phyloP scores from a whole-genome alignment of 768 basidiomycete genomes.

The Mycena olivaceomarginata region DNA sequence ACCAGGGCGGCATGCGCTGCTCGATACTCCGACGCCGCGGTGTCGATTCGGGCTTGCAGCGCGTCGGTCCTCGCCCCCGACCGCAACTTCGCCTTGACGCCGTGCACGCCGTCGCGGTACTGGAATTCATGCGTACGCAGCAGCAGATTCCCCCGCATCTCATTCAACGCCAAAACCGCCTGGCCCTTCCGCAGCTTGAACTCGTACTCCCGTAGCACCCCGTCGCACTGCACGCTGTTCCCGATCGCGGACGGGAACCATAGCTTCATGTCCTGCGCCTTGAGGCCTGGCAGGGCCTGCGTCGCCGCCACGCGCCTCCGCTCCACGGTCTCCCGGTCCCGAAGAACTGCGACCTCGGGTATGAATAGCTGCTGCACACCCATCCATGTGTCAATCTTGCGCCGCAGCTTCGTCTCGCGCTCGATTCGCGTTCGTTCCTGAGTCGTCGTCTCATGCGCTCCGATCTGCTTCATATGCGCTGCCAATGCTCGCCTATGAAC shows the following conservation, averaged over 20 bases:
- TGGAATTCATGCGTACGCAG: no score
- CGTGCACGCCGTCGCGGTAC: no score
- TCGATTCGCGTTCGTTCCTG: slow-evolving; percentile 6
- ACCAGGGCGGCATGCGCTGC: no score
- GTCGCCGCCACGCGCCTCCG: neutral
- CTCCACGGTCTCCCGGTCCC: neutral
- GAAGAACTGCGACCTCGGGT: neutral
- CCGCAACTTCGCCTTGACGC: no score
- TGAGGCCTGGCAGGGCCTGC: neutral
- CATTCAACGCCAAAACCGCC: no score
- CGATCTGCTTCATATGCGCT: neutral
- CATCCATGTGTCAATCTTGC: slow-evolving; percentile 24
- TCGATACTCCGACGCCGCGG: no score
- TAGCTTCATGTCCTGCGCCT: slow-evolving; percentile 29
- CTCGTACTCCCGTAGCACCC: no score
- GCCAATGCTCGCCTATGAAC: slow-evolving; percentile 2
- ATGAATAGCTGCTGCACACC: neutral
- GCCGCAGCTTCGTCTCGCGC: slow-evolving; percentile 11
- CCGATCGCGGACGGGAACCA: slow-evolving; percentile 53
- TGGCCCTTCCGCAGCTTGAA: no score
- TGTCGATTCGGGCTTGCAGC: no score
- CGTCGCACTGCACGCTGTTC: no score
- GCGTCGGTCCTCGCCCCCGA: no score
- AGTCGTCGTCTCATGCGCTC: slow-evolving; percentile 11
- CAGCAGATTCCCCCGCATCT: no score